Base-by-base conservation (phyloP, 768 basidiomycete genomes). In the Tubosaeta sp. region DNA sequence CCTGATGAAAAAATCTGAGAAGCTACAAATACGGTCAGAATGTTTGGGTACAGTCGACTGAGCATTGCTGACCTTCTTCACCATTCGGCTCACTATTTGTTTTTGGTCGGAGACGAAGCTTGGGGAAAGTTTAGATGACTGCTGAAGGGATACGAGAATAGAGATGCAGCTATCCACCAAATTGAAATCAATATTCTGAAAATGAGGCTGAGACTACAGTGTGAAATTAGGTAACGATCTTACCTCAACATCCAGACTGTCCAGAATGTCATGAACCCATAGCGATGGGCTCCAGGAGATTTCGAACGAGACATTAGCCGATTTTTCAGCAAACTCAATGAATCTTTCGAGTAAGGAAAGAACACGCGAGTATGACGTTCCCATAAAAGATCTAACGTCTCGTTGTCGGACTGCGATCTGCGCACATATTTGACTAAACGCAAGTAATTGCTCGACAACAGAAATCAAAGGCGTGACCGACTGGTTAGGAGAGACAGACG, bases 1-100 rank as follows among this genome's bases (percentile, higher is more conserved):
- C 71, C 1, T 83, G 77, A 10, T 78, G 76, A 22, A 99, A 76
- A 66, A 91, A 96, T 46, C 71, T 73, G 53, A 95, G 73, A 2
- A 96, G 74, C 76, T 89, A 71, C 25, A 54, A 40, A 9, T 44
- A 48, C n/a, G 16, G 53, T 61, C 41, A 54, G 36, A 49, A 44
- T 35, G 13, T 2, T 36, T 31, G 2, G 34, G 25, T 36, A 14
- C 14, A 1, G 44, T 21, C 12, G 16, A 38, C 19, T 18, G 12
- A 18, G 31, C 3, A 30, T 16, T 21, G 58, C 73, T 21, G 22
- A 80, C 82, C 56, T 67, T 71, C 48, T 67, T 79, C 31, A 86
- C 74, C 75, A 92, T 79, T 48, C 78, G 80, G 45, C 72, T 69
- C 62, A 88, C 81, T 2, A 75, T 75, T 4, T 65, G 58, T 36